Evolutionary conservation across 2,329 filamentous ascomycete species (phyloP), one percentile per base, ranked within the genome.

Genomic region (Colletotrichum euphorbiae): DNA sequence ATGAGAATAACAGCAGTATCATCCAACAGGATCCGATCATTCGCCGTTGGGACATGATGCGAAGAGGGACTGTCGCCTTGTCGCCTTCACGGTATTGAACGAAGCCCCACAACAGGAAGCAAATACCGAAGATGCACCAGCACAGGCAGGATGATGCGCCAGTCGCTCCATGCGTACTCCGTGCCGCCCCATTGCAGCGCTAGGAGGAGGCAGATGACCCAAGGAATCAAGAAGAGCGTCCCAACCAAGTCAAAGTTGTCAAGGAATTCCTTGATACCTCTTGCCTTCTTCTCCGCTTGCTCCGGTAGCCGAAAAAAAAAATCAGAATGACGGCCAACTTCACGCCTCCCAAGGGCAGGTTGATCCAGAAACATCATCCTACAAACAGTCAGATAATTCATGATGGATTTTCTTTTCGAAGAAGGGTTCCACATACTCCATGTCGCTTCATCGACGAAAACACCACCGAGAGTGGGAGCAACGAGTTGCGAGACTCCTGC

Each of bases 11-110:
- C 0, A 66, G 31, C 2, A 46, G 6, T 15, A 58, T 45, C 4
- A 55, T 24, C 46, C 54, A 60, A 4, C 21, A 42, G 6, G 54
- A n/a, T 0, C 46, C 45, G 17, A 40, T 45, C 40, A 60, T 60
- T 4, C 15, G 50, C 12, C 6, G 55, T 8, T 68, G 45, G 4
- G 17, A 84, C 36, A 88, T 83, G 54, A 87, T 79, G n/a, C 76
- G 77, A 9, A 80, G 76, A 73, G 79, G 80, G 62, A 74, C 77
- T 84, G 86, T 89, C 2, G 85, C 57, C 59, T 84, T 83, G 28
- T 82, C 75, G 33, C 81, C 78, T 8, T 87, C 85, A 9, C 85
- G 85, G 81, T 83, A 88, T 71, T 88, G 82, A 3, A 89, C 78
- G 13, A 89, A 75, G 13, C 87, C 77, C 70, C 81, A 84, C 64